Conservation (phyloP, 164 flowering plant species). For the Nymphaea colorata region DNA sequence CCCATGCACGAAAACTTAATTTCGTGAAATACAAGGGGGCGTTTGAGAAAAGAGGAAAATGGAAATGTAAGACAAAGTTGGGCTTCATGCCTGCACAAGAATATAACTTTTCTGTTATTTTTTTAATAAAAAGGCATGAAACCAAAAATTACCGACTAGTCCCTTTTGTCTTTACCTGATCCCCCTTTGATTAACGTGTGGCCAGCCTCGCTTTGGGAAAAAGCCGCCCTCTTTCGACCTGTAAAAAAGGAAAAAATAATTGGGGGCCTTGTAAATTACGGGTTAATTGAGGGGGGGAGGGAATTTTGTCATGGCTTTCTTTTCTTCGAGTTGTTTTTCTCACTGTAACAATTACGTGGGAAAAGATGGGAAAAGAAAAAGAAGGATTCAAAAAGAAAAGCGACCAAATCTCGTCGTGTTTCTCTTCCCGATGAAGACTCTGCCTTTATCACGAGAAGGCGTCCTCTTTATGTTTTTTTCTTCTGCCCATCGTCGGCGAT, state of each 20-base stretch:
- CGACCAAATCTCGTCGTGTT: background rate
- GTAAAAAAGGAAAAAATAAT: background rate
- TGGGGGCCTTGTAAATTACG: too few species aligned
- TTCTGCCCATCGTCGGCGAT: background rate
- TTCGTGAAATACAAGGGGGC: too few species aligned
- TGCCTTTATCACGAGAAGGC: background rate
- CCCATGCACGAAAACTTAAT: too few species aligned
- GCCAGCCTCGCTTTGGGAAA: background rate
- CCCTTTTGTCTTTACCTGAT: background rate
- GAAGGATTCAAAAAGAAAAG: background rate
- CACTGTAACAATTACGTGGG: background rate
- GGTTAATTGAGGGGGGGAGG: too few species aligned
- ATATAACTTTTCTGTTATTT: background rate
- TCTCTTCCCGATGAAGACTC: slow-evolving; percentile 3
- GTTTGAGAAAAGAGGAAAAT: too few species aligned
- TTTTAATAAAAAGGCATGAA: background rate
- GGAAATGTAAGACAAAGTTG: too few species aligned
- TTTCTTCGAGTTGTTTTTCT: background rate
- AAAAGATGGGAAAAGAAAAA: slow-evolving; percentile 1
- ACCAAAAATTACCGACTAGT: background rate
- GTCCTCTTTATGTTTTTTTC: background rate
- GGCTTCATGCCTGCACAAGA: background rate
- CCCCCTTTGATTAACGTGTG: background rate
- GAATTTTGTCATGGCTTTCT: background rate
- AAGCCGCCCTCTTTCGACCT: background rate